phyloP scores from a whole-genome alignment of 257 asterid species.

The Nicotiana attenuata region DNA sequence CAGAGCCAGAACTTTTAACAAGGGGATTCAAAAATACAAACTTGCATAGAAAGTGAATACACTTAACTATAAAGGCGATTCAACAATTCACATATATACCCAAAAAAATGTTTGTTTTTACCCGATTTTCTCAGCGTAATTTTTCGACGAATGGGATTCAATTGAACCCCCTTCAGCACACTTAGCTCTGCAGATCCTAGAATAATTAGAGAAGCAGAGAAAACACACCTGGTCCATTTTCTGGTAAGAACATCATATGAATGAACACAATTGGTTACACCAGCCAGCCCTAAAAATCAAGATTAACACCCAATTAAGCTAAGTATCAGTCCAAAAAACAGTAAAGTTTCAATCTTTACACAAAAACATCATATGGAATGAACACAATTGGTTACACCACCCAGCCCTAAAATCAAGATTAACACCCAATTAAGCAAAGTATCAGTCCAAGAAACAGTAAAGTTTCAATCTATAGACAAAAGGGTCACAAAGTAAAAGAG shows the following conservation, averaged over 20 bases:
- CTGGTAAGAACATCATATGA: conserved; percentile 90
- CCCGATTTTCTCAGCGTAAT: too few species aligned
- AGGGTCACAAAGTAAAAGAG: background rate
- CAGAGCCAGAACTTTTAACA: too few species aligned
- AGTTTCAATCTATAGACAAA: background rate
- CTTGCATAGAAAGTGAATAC: too few species aligned
- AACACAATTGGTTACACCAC: conserved; percentile 82
- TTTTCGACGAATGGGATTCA: too few species aligned
- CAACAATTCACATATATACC: too few species aligned
- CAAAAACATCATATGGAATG: conserved; percentile 69
- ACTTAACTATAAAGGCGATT: too few species aligned
- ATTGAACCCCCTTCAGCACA: background rate
- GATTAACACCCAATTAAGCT: background rate
- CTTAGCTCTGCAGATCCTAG: background rate
- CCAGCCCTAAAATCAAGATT: conserved; percentile 53
- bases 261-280: conserved; percentile 84
- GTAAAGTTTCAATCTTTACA: background rate
- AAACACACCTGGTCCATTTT: conserved; percentile 82
- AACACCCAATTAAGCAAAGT: background rate
- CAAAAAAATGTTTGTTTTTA: too few species aligned
- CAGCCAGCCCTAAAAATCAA: conserved; percentile 70
- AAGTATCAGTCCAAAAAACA: background rate
- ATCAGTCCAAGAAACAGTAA: background rate
- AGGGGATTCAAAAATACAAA: too few species aligned
- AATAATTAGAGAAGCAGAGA: background rate